Evolutionary conservation across 2,329 filamentous ascomycete genomes (phyloP).

Genomic region (Fusarium nelsonii): DNA sequence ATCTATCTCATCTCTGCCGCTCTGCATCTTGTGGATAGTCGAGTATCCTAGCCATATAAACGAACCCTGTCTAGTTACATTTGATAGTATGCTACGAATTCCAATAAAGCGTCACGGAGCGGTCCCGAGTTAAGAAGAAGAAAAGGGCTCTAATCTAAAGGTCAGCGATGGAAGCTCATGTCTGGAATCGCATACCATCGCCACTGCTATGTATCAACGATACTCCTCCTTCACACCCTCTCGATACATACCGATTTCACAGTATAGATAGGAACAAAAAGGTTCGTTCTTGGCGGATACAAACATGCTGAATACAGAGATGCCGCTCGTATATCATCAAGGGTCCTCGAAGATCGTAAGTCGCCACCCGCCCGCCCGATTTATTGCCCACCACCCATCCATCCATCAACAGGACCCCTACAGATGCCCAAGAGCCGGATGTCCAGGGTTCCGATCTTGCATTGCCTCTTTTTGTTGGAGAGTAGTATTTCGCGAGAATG

Average conservation of each 20-base stretch:
- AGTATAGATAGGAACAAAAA: constrained; percentile 2
- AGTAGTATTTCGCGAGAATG: constrained; percentile 17
- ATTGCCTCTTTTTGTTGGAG: constrained; percentile 16
- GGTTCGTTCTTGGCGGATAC: constrained; percentile 9
- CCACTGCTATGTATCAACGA: constrained; percentile 14
- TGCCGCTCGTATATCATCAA: constrained; percentile 19
- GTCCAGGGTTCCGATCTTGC: constrained; percentile 29
- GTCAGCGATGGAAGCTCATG: constrained; percentile 12
- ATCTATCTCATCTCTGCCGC: constrained; percentile 40
- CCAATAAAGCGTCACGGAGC: constrained; percentile 14
- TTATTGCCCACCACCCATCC: constrained; percentile 21
- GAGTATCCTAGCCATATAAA: background rate
- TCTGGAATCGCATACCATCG: constrained; percentile 9
- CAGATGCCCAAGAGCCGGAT: constrained; percentile 28
- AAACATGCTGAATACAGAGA: constrained; percentile 22
- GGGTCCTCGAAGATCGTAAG: constrained; percentile 23
- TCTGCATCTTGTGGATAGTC: constrained; percentile 16
- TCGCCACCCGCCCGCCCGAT: constrained; percentile 34
- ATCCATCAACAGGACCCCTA: constrained; percentile 12
- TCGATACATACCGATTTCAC: constrained; percentile 25
- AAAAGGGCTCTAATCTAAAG: background rate
- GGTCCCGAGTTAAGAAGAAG: background rate
- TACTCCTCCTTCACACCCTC: constrained; percentile 5
- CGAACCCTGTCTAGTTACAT: constrained; percentile 3
- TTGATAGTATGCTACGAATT: background rate